Base-by-base conservation (phyloP, 148 eudicot species). In the Dysphania ambrosioides region DNA sequence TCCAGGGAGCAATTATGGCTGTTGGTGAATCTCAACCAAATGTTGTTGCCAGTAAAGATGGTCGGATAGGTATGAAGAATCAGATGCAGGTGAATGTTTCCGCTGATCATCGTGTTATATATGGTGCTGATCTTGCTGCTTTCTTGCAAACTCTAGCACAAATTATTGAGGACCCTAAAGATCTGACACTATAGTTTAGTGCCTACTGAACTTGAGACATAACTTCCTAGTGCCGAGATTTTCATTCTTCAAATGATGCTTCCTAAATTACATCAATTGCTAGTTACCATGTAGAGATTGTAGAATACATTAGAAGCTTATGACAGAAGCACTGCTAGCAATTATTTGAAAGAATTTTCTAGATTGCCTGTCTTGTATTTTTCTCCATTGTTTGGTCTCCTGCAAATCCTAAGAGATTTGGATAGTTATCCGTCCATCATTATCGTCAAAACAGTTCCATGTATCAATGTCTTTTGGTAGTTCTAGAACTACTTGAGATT, bases 71-170 rank as follows among this genome's bases (percentile, higher is more conserved):
- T 78, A 78, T 90, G 96, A 92, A 92, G 86, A 85, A 66, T 71
- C 97, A 92, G 82, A 96, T 96, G 98, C 98, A 95, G 97, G 98
- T 95, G 72, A 94, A 95, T 82, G 92, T 95, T 73, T 90, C 98
- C 6, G 97, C 98, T 73, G 98, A 95, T 83, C 98, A 95, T 83
- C 96, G 96, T 47, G 93, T 92, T 72, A 95, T 92, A 79, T 95
- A 95, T 71, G 98, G 98, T 74, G 93, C 98, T 78, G 98, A 95
- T 84, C 90, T 95, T 72, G 97, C 98, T 56, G 83, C 86, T 72
- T 95, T 92, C 88, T 82, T 95, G 88, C 98, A 90, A 89, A 95
- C 98, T 31, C 81, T 95, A 65, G 73, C 98, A 42, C 79, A 86
- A 79, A 92, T 95, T 70, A 92, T 95, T 15, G 98, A 94, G 85